Evolutionary conservation across 2,329 filamentous ascomycete genomes (phyloP).

Genomic region (Fusarium miscanthi): DNA sequence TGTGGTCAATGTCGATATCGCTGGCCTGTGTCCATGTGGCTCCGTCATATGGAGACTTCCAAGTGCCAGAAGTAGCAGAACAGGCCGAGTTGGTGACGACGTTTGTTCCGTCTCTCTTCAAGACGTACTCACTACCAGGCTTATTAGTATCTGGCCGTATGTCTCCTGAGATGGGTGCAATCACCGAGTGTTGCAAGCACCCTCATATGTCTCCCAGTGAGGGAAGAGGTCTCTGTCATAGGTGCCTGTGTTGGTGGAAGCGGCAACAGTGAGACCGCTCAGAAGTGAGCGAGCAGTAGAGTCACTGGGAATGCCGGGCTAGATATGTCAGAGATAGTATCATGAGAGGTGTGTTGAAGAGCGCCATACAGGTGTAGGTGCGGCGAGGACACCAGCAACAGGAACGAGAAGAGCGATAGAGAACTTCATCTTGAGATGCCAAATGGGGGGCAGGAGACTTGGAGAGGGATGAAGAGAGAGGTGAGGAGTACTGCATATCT

Average conservation of each 20-base stretch:
- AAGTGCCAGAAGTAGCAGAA: conserved; percentile 71
- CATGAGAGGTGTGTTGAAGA: neutral
- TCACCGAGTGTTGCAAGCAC: conserved; percentile 75
- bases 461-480: neutral
- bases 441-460: neutral
- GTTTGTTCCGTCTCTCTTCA: conserved; percentile 71
- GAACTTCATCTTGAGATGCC: conserved; percentile 48
- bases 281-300: conserved; percentile 69
- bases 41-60: conserved; percentile 80
- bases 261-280: conserved; percentile 66
- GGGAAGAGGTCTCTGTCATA: conserved; percentile 78
- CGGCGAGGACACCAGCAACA: conserved; percentile 45
- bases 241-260: conserved; percentile 62
- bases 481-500: neutral
- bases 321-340: neutral
- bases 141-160: conserved; percentile 10
- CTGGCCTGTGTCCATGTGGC: conserved; percentile 73
- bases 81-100: conserved; percentile 71
- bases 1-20: conserved; percentile 85
- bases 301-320: conserved; percentile 71
- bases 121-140: conserved; percentile 9
- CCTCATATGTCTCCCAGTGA: conserved; percentile 74
- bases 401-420: conserved; percentile 44
- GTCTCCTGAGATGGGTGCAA: neutral
- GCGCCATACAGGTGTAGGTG: conserved; percentile 45